These are phyloP conservation scores for Trichosporon coremiiforme DNA, from an alignment of 1,284 basidiomycete genomes.

Conservation along the genomic window DNA sequence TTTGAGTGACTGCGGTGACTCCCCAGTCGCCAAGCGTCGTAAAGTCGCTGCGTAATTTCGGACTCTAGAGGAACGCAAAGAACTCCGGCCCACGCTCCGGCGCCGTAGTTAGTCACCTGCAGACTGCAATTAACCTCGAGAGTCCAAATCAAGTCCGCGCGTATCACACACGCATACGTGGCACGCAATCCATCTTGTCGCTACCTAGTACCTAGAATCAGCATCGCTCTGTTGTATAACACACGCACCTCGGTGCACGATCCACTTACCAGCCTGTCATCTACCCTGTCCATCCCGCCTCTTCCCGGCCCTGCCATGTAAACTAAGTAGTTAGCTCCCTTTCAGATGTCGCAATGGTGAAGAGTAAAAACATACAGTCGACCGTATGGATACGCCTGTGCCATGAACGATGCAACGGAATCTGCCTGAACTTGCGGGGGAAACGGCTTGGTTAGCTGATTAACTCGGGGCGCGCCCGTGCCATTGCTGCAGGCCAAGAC, in stretches of 20 bases:
- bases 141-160: neutral
- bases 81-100: neutral
- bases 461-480: neutral
- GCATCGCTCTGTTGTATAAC: conserved; percentile 16
- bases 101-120: conserved; percentile 16
- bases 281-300: neutral
- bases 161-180: neutral
- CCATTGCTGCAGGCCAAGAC: neutral
- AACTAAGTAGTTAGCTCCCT: neutral
- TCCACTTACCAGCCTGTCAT: neutral
- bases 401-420: neutral
- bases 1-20: conserved; percentile 30
- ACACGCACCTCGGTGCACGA: neutral
- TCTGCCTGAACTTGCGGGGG: neutral
- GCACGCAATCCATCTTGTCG: neutral
- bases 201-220: neutral
- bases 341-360: neutral
- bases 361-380: neutral
- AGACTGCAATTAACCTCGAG: too few species aligned
- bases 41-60: conserved; percentile 24
- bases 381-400: neutral
- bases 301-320: neutral
- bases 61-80: neutral
- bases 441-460: neutral
- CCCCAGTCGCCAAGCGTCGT: conserved; percentile 32